phyloP scores from a whole-genome alignment of 495 filamentous ascomycete genomes.

The Trichocladium uniseriatum region DNA sequence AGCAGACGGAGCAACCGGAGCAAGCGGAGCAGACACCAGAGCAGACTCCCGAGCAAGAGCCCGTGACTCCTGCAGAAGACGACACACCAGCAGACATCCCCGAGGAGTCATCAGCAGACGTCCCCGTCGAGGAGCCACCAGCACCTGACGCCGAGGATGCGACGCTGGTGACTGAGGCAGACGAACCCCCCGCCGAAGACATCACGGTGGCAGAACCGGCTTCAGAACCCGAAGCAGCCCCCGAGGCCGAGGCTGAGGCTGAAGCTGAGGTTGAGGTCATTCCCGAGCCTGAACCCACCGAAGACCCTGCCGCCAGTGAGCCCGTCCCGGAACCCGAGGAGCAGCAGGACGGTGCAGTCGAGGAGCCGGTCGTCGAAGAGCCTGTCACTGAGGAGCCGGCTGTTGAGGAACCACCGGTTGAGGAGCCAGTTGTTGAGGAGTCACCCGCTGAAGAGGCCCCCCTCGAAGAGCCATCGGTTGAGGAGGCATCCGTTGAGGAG shows the following conservation, averaged over 20 bases:
- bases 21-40: too few species aligned
- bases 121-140: background rate
- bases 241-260: conserved; percentile 8
- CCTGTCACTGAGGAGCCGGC: background rate
- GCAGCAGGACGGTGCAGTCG: too few species aligned
- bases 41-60: background rate
- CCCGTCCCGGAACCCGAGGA: background rate
- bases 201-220: background rate
- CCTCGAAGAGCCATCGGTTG: background rate
- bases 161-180: too few species aligned
- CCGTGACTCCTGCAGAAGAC: background rate
- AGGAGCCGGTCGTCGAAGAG: background rate
- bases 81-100: background rate
- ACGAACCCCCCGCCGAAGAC: background rate
- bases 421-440: background rate
- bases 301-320: background rate
- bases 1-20: too few species aligned
- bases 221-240: background rate
- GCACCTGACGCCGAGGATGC: background rate
- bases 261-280: background rate
- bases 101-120: too few species aligned
- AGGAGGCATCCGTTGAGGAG: background rate
- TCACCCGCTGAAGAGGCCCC: background rate
- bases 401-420: background rate
- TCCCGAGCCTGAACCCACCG: background rate